These are phyloP conservation scores for Pyrrhoderma lamaoense DNA, from an alignment of 1,284 basidiomycete species.

Conservation along the genomic window DNA sequence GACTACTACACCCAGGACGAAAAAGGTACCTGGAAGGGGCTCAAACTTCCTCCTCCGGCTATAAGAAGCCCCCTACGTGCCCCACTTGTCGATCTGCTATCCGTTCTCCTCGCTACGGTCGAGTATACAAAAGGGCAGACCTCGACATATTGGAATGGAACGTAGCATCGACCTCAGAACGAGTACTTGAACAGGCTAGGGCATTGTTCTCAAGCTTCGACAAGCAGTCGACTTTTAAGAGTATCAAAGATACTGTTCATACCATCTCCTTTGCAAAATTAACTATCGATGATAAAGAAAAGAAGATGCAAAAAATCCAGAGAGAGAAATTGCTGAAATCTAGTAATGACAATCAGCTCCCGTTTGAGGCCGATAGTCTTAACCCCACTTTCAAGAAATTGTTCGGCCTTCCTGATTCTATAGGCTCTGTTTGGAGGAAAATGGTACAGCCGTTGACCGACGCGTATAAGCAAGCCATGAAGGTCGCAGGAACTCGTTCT, in stretches of 20 bases:
- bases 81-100: slow-evolving; percentile 49
- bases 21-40: slow-evolving; percentile 35
- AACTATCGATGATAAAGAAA: not conserved
- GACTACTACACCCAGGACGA: slow-evolving; percentile 41
- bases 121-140: slow-evolving; percentile 52
- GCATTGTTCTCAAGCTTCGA: not conserved
- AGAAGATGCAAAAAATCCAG: not conserved
- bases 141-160: slow-evolving; percentile 60
- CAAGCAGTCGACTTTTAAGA: not conserved
- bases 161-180: slow-evolving; percentile 45
- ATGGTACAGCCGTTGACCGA: slow-evolving; percentile 27
- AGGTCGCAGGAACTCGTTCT: slow-evolving; percentile 36
- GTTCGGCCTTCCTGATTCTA: slow-evolving; percentile 26
- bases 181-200: slow-evolving; percentile 30
- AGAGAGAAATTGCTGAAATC: not conserved
- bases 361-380: slow-evolving; percentile 19
- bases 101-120: slow-evolving; percentile 48
- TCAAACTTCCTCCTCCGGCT: slow-evolving; percentile 35
- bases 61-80: slow-evolving; percentile 43
- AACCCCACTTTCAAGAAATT: slow-evolving; percentile 22
- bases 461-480: slow-evolving; percentile 31
- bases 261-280: not conserved
- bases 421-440: slow-evolving; percentile 32
- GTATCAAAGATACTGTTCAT: not conserved
- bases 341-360: slow-evolving; percentile 12